Base-by-base conservation (phyloP, 805 yeast species). In the Komagataella phaffii region DNA sequence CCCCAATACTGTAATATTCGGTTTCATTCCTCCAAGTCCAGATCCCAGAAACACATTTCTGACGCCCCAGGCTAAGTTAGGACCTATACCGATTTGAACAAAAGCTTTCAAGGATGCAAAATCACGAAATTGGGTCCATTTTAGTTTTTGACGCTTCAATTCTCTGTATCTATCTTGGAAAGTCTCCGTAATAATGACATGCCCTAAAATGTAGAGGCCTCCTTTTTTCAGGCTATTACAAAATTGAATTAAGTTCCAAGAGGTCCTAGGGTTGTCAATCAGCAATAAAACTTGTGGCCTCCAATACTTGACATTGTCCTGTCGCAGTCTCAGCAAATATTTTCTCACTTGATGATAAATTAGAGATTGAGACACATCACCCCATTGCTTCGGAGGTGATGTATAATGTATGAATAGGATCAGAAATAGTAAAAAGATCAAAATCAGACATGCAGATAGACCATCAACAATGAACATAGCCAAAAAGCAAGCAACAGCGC, bases 11-110 rank as follows among this genome's bases (percentile, higher is more conserved):
- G 96, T 88, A 50, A 93, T 90, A 62, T 93, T 93, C 1, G 99
- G 99, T 59, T 80, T 84, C 99, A 93, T 93, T 10, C 96, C 97
- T 6, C 99, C 99, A n/a, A 93, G 71, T 0, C 99, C 99, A 2
- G 96, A 85, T 0, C 97, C 97, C 54, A 91, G 65, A 53, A 79
- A 89, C 7, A 93, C 89, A 62, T 91, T 91, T 55, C 99, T 73
- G 0, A 88, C 95, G 23, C 99, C 98, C 97, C 98, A 91, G 0
- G 89, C 84, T 46, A 93, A 72, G 1, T 85, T 76, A 0, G 96
- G 90, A 0, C 96, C 95, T 8, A 89, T 75, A 1, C 91, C 87
- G 49, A 93, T 80, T 62, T 93, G 99, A 6, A 93, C 93, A 73
- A 93, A 93, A 0, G 97, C 98, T 63, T 93, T 93, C 52, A 93